phyloP scores from a whole-genome alignment of 768 basidiomycete genomes.

The Daedaleopsis nitida region DNA sequence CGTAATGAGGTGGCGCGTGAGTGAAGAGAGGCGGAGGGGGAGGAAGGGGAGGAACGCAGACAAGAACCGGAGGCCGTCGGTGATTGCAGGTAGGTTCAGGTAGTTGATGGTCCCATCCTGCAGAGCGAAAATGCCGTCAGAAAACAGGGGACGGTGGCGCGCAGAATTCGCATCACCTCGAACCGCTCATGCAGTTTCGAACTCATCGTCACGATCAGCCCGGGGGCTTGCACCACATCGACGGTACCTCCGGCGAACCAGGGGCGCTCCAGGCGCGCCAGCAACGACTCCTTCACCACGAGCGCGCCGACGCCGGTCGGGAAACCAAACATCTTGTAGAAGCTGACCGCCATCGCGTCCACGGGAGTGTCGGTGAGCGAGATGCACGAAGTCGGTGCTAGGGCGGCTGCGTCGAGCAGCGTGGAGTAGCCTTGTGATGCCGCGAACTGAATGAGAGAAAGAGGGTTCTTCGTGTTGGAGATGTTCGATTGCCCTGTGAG shows the following conservation, averaged over 20 bases:
- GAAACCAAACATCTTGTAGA: constrained; percentile 91
- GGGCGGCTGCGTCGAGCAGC: constrained; percentile 80
- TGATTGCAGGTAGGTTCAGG: constrained; percentile 73
- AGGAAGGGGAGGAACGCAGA: constrained; percentile 80
- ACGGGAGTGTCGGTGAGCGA: constrained; percentile 67
- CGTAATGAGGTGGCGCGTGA: constrained; percentile 60
- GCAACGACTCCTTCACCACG: constrained; percentile 69
- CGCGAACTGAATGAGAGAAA: constrained; percentile 67
- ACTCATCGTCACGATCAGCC: constrained; percentile 62
- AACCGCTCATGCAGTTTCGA: constrained; percentile 69
- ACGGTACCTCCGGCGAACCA: constrained; percentile 89
- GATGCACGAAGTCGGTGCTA: constrained; percentile 71
- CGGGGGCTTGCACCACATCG: constrained; percentile 82
- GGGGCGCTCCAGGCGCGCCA: constrained; percentile 61
- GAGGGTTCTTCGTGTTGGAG: constrained; percentile 69
- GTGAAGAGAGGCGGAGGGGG: constrained; percentile 70
- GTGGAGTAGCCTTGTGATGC: constrained; percentile 70
- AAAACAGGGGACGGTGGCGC: background rate
- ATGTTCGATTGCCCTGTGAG: constrained; percentile 84
- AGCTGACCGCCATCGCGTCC: constrained; percentile 82
- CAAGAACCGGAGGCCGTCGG: constrained; percentile 75
- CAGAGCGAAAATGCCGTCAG: constrained; percentile 11
- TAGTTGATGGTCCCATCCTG: constrained; percentile 90
- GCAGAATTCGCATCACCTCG: constrained; percentile 51
- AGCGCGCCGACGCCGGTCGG: constrained; percentile 85